These are phyloP conservation scores for Phytophthora podocarpi DNA, from an alignment of 352 stramenopile genomes.

Conservation along the genomic window DNA sequence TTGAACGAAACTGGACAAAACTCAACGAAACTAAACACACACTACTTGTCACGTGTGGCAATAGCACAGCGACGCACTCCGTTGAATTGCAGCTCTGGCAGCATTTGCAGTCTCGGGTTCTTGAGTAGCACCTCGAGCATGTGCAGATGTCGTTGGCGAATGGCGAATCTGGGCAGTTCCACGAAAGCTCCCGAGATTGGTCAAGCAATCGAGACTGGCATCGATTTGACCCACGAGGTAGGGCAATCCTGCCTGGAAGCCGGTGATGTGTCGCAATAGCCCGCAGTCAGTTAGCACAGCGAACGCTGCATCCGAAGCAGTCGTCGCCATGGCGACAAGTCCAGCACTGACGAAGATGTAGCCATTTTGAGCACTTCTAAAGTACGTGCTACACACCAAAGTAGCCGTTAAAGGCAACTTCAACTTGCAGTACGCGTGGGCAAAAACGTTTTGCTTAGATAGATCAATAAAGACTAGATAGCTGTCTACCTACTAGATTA, in stretches of 20 bases:
- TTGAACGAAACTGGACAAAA: too few relatives aligned
- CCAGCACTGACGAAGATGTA: neutral
- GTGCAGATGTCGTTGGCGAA: slow-evolving; percentile 26
- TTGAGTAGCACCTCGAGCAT: slow-evolving; percentile 24
- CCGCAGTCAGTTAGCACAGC: slow-evolving; percentile 23
- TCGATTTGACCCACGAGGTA: slow-evolving; percentile 30
- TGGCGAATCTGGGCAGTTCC: slow-evolving; percentile 34
- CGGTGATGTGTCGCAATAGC: slow-evolving; percentile 29
- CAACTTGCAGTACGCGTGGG: neutral
- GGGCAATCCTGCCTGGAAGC: slow-evolving; percentile 30
- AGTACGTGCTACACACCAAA: too few relatives aligned
- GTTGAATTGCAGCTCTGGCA: slow-evolving; percentile 32
- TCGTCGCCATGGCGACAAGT: slow-evolving; percentile 2
- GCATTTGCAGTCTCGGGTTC: slow-evolving; percentile 1
- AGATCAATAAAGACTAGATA: neutral
- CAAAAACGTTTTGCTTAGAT: slow-evolving; percentile 11
- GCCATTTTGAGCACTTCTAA: slow-evolving; percentile 2
- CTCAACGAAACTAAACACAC: too few relatives aligned
- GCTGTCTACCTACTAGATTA: slow-evolving; percentile 7
- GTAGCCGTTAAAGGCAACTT: slow-evolving; percentile 12
- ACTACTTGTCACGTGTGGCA: too few relatives aligned
- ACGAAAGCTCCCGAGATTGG: slow-evolving; percentile 20
- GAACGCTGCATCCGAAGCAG: slow-evolving; percentile 13
- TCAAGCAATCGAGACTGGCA: slow-evolving; percentile 18
- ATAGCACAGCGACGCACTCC: slow-evolving; percentile 32